Evolutionary conservation across 345 rosid genomes (phyloP), one percentile per base, ranked within the genome.

Genomic region (Luvunga scandens): DNA sequence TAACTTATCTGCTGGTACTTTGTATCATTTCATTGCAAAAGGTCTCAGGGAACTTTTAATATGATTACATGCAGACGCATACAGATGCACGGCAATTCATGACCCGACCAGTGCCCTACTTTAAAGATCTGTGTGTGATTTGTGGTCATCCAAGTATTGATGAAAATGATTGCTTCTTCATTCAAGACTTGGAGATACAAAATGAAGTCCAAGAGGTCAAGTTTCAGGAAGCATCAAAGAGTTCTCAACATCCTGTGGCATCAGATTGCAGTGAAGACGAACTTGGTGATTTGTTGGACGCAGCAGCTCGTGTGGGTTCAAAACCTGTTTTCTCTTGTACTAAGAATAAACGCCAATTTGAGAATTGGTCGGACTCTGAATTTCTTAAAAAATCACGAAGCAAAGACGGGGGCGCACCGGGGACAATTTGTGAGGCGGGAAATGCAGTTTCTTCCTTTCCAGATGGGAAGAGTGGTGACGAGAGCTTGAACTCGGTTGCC

Each of bases 81-180:
- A 81, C 89, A 31, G 92, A 90, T 77, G 91, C 92, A 0, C 85
- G 92, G 7, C 98, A 94, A 77, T 89, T 89, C 85, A 91, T 93
- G 98, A 87, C 89, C 34, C 85, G 97, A 18, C 95, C 95, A 42
- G 78, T 90, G 72, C 97, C 97, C 3, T 91, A 91, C 85, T 92
- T 86, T 69, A 94, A 85, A 78, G 95, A 92, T 78, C 73, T 91
- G 77, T 91, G 93, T 78, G 74, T 85, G 56, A 89, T 93, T 75
- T 93, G 91, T 80, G 84, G 81, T 65, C 86, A 85, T 80, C 78
- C 80, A 30, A 83, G 73, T 59, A 38, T 82, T 22, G 89, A 83
- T 55, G 91, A 87, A 27, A 83, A 65, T 74, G 90, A 85, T 30
- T 81, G 89, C 83, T 85, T 85, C 80, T 81, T 81, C n/a, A 79